Evolutionary conservation across 2,329 filamentous ascomycete genomes (phyloP).

Genomic region (Xylogone sp.): DNA sequence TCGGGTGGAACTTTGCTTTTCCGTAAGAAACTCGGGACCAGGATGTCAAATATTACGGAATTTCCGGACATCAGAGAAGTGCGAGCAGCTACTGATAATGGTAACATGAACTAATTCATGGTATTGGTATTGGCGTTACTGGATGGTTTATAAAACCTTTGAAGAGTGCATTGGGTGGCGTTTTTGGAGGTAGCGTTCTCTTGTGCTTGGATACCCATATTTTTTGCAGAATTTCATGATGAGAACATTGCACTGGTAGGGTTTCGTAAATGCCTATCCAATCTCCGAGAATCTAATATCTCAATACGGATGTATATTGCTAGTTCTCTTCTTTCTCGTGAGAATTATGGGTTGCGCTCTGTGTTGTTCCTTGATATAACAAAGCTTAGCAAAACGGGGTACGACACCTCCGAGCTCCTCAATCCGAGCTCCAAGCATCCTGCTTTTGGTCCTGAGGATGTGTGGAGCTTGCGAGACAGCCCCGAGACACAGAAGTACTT

Average conservation of each 20-base stretch:
- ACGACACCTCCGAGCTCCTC: too few relatives aligned
- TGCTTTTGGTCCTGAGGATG: too few relatives aligned
- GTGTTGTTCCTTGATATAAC: neutral
- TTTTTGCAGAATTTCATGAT: neutral
- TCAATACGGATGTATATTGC: too few relatives aligned
- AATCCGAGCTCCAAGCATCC: too few relatives aligned
- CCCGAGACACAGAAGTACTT: too few relatives aligned
- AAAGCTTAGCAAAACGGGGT: too few relatives aligned
- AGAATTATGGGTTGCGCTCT: too few relatives aligned
- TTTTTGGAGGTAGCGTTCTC: constrained; percentile 1
- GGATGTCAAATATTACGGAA: constrained; percentile 17
- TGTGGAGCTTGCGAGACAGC: too few relatives aligned
- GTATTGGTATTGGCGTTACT: neutral
- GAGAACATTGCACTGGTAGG: neutral
- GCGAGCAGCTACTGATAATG: constrained; percentile 17
- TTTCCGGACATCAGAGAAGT: constrained; percentile 21
- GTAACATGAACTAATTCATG: constrained; percentile 9
- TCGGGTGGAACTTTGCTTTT: constrained; percentile 16
- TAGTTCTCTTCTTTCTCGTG: too few relatives aligned
- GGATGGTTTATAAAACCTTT: neutral
- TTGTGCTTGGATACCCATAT: constrained; percentile 5
- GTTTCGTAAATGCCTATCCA: too few relatives aligned
- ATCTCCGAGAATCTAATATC: too few relatives aligned
- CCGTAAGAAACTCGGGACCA: constrained; percentile 13
- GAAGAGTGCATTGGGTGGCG: constrained; percentile 2